Evolutionary conservation across 495 filamentous ascomycete species (phyloP).

Genomic region (Ramalina intermedia): DNA sequence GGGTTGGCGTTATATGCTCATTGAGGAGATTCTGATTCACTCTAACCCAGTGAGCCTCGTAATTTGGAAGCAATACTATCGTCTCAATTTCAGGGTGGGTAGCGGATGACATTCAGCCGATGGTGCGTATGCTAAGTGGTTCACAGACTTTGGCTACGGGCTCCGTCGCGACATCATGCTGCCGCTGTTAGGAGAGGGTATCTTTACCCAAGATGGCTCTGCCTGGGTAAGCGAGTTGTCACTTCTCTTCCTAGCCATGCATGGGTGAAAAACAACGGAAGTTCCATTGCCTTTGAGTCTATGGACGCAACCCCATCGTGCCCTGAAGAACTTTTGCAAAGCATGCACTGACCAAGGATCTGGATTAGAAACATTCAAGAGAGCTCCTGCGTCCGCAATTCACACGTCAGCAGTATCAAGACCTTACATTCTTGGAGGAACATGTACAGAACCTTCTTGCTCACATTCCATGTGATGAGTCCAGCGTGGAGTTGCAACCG

Average conservation of each 20-base stretch:
- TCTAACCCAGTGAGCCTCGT: conserved; percentile 13
- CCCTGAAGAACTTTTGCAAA: no score
- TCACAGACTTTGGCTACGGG: conserved; percentile 20
- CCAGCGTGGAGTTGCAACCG: conserved; percentile 31
- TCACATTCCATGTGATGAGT: conserved; percentile 1
- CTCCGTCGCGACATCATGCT: conserved; percentile 19
- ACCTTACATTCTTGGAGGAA: conserved; percentile 9
- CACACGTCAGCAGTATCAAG: conserved; percentile 14
- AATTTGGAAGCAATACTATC: conserved; percentile 27
- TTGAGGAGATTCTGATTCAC: no score
- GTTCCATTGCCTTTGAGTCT: no score
- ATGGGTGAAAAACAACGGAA: no score
- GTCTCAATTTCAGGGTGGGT: conserved; percentile 25
- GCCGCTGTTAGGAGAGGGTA: conserved; percentile 35
- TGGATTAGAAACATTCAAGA: conserved; percentile 26
- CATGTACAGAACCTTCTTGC: conserved; percentile 8
- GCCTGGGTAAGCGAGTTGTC: conserved; percentile 21
- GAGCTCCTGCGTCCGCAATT: conserved; percentile 34
- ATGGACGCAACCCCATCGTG: no score
- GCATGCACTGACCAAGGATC: no score
- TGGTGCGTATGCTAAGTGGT: not conserved
- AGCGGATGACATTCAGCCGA: not conserved
- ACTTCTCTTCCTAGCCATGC: no score
- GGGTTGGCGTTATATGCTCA: no score
- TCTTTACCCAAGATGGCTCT: conserved; percentile 39